Evolutionary conservation across 768 basidiomycete genomes (phyloP).

Genomic region (Paxillus ammoniavirescens): DNA sequence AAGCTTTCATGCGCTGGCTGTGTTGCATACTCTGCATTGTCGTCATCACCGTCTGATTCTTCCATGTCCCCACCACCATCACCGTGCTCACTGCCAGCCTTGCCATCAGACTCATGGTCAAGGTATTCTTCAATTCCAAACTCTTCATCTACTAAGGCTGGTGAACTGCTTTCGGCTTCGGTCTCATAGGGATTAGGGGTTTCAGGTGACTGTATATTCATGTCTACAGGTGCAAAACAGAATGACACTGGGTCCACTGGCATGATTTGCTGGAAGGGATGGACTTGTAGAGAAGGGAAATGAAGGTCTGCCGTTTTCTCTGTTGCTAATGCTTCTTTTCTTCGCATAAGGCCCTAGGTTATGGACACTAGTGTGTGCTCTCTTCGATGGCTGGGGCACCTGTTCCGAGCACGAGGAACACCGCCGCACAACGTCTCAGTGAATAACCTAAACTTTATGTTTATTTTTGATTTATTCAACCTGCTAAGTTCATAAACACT

Average conservation of each 20-base stretch:
- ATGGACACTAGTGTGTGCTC: background rate
- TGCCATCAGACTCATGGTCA: background rate
- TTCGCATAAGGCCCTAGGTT: background rate
- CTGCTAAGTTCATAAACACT: background rate
- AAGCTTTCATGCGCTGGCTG: background rate
- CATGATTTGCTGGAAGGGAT: too few species aligned
- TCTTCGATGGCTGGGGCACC: background rate
- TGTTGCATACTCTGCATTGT: background rate
- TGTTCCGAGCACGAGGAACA: background rate
- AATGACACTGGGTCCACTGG: too few species aligned
- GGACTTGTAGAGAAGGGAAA: background rate
- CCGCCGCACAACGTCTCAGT: background rate
- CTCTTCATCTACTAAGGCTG: too few species aligned
- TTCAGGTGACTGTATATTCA: too few species aligned
- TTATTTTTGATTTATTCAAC: background rate
- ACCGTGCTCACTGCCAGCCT: background rate
- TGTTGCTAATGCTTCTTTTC: background rate
- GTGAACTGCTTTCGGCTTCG: too few species aligned
- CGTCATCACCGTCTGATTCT: too few species aligned
- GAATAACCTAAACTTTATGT: background rate
- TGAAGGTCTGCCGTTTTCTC: background rate
- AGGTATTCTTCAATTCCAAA: background rate
- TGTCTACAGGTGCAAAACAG: too few species aligned
- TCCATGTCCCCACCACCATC: background rate
- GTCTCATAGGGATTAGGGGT: too few species aligned